These are phyloP conservation scores for Syncephalastrum contaminatum DNA, from an alignment of 371 early-diverging fungal genomes.

Conservation along the genomic window DNA sequence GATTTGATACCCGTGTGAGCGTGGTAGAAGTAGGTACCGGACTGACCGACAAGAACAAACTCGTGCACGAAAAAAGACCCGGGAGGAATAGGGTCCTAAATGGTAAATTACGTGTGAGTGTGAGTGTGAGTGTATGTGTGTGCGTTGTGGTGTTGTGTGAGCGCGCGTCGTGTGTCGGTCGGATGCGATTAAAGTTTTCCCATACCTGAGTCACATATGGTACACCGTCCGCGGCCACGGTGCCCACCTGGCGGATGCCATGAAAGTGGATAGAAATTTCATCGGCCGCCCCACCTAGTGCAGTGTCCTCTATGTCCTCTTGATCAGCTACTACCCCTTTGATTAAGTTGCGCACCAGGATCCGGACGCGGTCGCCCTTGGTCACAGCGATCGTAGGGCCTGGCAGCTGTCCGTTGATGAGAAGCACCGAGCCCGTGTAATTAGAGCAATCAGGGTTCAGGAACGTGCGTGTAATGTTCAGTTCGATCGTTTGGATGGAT, in stretches of 20 bases:
- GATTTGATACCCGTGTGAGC: slow-evolving; percentile 47
- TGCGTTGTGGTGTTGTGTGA: no score
- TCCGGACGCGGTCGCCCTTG: slow-evolving; percentile 31
- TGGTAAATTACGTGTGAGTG: no score
- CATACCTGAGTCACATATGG: slow-evolving; percentile 53
- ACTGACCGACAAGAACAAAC: slow-evolving; percentile 37
- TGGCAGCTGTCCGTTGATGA: slow-evolving; percentile 44
- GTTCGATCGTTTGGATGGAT: slow-evolving; percentile 9
- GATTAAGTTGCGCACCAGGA: slow-evolving; percentile 36
- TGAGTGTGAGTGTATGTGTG: no score
- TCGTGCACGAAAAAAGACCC: slow-evolving; percentile 51
- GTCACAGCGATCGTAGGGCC: slow-evolving; percentile 41
- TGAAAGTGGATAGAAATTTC: slow-evolving; percentile 45
- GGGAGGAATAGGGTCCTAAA: slow-evolving; percentile 48
- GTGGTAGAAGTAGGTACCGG: slow-evolving; percentile 62
- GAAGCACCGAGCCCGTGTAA: slow-evolving; percentile 15
- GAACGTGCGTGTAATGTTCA: slow-evolving; percentile 18
- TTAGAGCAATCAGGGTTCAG: slow-evolving; percentile 34
- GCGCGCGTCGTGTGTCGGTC: no score
- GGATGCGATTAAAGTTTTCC: no score
- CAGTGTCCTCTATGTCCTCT: background rate
- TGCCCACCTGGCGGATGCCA: slow-evolving; percentile 42
- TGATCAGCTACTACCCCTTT: background rate
- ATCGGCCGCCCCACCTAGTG: slow-evolving; percentile 17
- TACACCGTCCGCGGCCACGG: slow-evolving; percentile 53